phyloP scores from a whole-genome alignment of 164 flowering plant genomes.

The Annona squamosa region DNA sequence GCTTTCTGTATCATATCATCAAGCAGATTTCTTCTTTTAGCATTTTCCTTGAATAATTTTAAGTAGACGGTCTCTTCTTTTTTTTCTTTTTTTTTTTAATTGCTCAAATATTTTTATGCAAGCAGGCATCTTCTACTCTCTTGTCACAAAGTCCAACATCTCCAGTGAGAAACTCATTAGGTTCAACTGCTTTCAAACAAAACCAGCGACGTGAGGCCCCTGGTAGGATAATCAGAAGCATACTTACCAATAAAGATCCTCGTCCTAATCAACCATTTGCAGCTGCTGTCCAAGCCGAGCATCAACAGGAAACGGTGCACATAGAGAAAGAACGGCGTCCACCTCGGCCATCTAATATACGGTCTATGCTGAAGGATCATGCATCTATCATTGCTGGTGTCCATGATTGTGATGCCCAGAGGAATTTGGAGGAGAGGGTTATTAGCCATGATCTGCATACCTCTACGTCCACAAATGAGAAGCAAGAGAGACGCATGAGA shows the following conservation, averaged over 20 bases:
- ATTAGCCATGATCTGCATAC: conserved; percentile 28
- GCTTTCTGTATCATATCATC: background rate
- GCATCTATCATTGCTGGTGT: conserved; percentile 15
- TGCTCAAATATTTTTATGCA: background rate
- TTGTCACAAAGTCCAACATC: conserved; percentile 29
- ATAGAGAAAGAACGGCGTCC: conserved; percentile 59
- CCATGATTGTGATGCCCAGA: conserved; percentile 34
- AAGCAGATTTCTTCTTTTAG: background rate
- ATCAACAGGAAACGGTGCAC: conserved; percentile 28
- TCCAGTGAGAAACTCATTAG: conserved; percentile 27
- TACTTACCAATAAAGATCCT: conserved; percentile 53
- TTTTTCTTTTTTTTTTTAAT: background rate
- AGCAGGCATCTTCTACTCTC: conserved; percentile 30
- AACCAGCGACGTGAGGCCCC: conserved; percentile 57
- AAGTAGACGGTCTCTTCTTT: no score
- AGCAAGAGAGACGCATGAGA: conserved; percentile 57
- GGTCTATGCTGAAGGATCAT: conserved; percentile 21
- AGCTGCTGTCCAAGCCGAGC: conserved; percentile 33
- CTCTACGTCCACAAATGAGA: conserved; percentile 28
- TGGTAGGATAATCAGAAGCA: conserved; percentile 58
- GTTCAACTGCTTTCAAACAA: conserved; percentile 33
- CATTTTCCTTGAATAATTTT: background rate
- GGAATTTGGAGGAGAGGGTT: conserved; percentile 25
- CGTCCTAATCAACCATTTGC: conserved; percentile 24
- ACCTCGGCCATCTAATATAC: conserved; percentile 45